Evolutionary conservation across 1,284 basidiomycete species (phyloP).

Genomic region (Macrocystidia cucumis): DNA sequence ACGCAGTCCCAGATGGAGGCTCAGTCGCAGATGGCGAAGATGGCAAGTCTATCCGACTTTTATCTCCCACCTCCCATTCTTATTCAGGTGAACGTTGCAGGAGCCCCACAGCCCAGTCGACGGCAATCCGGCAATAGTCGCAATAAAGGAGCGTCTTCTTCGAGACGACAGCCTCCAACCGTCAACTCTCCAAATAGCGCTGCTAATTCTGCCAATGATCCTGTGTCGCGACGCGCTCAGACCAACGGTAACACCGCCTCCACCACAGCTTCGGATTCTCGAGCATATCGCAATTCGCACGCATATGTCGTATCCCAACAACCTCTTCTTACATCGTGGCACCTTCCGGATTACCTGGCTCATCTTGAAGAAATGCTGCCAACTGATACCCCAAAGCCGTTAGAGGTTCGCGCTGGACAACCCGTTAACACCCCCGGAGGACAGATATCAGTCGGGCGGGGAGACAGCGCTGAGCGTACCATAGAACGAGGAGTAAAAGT

Average conservation of each 20-base stretch:
- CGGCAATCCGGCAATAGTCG: constrained; percentile 40
- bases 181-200: constrained; percentile 31
- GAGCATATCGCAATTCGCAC: constrained; percentile 68
- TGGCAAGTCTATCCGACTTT: constrained; percentile 36
- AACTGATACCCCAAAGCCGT: constrained; percentile 61
- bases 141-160: constrained; percentile 33
- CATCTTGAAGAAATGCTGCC: constrained; percentile 86
- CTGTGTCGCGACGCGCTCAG: constrained; percentile 36
- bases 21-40: constrained; percentile 52
- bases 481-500: constrained; percentile 88
- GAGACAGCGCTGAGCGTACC: constrained; percentile 45
- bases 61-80: constrained; percentile 6
- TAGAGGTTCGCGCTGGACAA: constrained; percentile 55
- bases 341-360: constrained; percentile 89
- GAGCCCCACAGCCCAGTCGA: too few relatives aligned
- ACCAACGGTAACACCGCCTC: constrained; percentile 20
- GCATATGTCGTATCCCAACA: constrained; percentile 71
- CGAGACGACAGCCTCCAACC: constrained; percentile 39
- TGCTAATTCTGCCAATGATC: constrained; percentile 34
- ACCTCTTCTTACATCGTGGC: constrained; percentile 76
- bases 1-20: constrained; percentile 30
- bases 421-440: constrained; percentile 13
- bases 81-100: too few relatives aligned
- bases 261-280: constrained; percentile 23
- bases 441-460: constrained; percentile 15